Evolutionary conservation across 169 alveolate genomes (phyloP), one percentile per base, ranked within the genome.

Genomic region (Pseudocohnilembus persalinus): DNA sequence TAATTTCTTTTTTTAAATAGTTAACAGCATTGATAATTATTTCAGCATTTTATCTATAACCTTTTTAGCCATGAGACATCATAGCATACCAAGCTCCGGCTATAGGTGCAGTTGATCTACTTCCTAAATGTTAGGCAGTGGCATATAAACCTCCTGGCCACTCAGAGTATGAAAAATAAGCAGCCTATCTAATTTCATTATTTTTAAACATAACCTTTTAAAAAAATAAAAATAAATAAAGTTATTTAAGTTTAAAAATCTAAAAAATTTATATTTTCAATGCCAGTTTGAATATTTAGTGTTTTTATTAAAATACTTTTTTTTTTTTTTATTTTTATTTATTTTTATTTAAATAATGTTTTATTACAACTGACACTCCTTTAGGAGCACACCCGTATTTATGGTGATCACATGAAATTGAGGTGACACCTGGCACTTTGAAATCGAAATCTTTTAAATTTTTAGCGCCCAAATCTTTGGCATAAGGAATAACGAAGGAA

Each of bases 381-480:
- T 96, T 96, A 28, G 98, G 98, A 25, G 96, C 95, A 73, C 90
- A 93, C 29, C 97, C 97, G 88, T 93, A 95, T 89, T 96, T 96
- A 85, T 95, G 97, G 63, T 94, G 88, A 86, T 96, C 98, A n/a
- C 95, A 92, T 49, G 97, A 93, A 68, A 96, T 93, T 28, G 96
- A 90, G 27, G 98, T 95, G 73, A 96, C 98, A 15, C 98, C 98
- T 24, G 81, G 90, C 1, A 93, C 85, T 77, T 94, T 87, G 81
- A 96, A 96, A 78, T 96, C 98, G 83, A 91, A 95, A 68, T 75
- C 80, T 25, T 93, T 91, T 26, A 85, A 77, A 29, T 81, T 68
- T 0, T 81, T 73, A 78, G 85, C 74, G 28, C 95, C 95, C 29
- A 89, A 91, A 24, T 88, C 94, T 83, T 92, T 91, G 73, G 90